Conservation (phyloP, 2,329 filamentous ascomycete species). For the Fusarium torreyae region DNA sequence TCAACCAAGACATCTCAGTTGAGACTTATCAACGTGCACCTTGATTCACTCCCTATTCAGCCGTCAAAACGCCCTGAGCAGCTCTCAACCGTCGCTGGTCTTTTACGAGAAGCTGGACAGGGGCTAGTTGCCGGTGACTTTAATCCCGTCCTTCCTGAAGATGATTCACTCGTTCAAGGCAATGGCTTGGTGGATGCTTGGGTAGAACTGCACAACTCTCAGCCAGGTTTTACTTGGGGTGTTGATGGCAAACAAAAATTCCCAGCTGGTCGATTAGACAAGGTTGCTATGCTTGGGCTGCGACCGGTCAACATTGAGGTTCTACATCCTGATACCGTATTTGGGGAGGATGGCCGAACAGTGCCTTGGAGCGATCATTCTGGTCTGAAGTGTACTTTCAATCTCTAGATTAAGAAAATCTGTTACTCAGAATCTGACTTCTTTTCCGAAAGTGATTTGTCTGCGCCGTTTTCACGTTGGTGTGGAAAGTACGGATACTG, state of each 20-base stretch:
- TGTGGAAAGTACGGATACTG: no score
- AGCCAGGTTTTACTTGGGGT: slow-evolving; percentile 58
- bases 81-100: slow-evolving; percentile 46
- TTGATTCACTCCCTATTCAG: slow-evolving; percentile 54
- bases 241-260: slow-evolving; percentile 52
- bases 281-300: slow-evolving; percentile 53
- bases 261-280: slow-evolving; percentile 56
- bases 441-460: no score
- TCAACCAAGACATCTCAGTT: slow-evolving; percentile 9
- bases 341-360: background rate
- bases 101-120: slow-evolving; percentile 47
- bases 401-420: background rate
- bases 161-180: slow-evolving; percentile 50
- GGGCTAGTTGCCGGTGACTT: slow-evolving; percentile 60
- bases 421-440: no score
- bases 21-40: slow-evolving; percentile 59
- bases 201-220: slow-evolving; percentile 47
- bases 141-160: slow-evolving; percentile 56
- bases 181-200: slow-evolving; percentile 57
- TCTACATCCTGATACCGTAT: slow-evolving; percentile 25
- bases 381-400: slow-evolving; percentile 13
- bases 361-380: slow-evolving; percentile 21
- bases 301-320: slow-evolving; percentile 33
- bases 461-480: no score
- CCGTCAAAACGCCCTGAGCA: slow-evolving; percentile 53